phyloP scores from a whole-genome alignment of 352 stramenopile species.

The Phytophthora fragariaefolia region DNA sequence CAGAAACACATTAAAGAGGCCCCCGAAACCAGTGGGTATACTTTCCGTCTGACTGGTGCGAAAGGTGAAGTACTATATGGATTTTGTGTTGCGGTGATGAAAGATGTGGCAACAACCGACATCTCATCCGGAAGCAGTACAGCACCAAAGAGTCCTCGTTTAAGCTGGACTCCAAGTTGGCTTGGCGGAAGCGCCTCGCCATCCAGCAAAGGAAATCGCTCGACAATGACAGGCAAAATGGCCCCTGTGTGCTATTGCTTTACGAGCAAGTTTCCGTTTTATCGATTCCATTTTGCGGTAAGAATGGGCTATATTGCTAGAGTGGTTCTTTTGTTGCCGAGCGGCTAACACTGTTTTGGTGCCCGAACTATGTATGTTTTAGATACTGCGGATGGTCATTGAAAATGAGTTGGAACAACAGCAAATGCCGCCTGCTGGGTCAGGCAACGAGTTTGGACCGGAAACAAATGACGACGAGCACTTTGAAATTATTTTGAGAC shows the following conservation, averaged over 20 bases:
- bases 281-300: slow-evolving; percentile 85
- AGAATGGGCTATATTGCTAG: not conserved
- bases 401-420: slow-evolving; percentile 68
- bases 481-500: slow-evolving; percentile 67
- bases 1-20: slow-evolving; percentile 71
- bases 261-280: slow-evolving; percentile 90
- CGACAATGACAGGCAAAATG: slow-evolving; percentile 38
- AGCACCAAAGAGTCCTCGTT: slow-evolving; percentile 26
- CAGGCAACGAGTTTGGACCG: not conserved
- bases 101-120: slow-evolving; percentile 37
- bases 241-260: slow-evolving; percentile 84
- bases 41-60: slow-evolving; percentile 82
- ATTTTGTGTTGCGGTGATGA: slow-evolving; percentile 77
- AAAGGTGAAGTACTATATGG: slow-evolving; percentile 87
- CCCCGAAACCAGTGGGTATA: slow-evolving; percentile 74
- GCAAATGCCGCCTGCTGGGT: not conserved
- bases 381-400: slow-evolving; percentile 74
- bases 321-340: not conserved
- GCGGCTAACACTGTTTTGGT: too few relatives aligned
- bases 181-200: slow-evolving; percentile 19
- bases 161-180: slow-evolving; percentile 22
- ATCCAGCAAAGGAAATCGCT: slow-evolving; percentile 19
- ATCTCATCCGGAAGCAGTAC: not conserved
- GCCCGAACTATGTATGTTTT: too few relatives aligned
- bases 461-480: slow-evolving; percentile 39